Percentiles rank a stretch among this genome's conserved stretches.
Evolutionary conservation across 768 basidiomycete species (phyloP).

Genomic region (Hypholoma fasciculare): DNA sequence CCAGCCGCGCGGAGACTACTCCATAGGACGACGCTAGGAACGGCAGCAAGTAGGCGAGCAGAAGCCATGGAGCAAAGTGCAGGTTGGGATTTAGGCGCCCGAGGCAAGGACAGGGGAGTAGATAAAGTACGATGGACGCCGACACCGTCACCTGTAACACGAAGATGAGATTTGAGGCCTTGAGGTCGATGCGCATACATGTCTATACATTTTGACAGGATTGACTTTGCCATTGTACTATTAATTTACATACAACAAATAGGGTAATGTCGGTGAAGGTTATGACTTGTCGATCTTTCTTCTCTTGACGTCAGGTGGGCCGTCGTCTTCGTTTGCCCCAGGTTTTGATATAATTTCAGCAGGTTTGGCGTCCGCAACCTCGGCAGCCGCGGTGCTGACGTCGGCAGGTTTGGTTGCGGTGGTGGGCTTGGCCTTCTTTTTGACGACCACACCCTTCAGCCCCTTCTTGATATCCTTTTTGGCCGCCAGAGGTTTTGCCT

Average conservation of each 20-base stretch:
- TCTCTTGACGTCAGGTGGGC: constrained; percentile 53
- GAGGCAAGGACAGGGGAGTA: constrained; percentile 59
- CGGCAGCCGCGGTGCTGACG: too few relatives aligned
- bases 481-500: constrained; percentile 30
- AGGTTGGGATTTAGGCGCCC: constrained; percentile 51
- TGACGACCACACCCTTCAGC: constrained; percentile 79
- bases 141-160: constrained; percentile 49
- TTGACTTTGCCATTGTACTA: not conserved
- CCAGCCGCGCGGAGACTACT: constrained; percentile 83
- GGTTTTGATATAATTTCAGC: constrained; percentile 15
- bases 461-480: constrained; percentile 69
- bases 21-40: constrained; percentile 69
- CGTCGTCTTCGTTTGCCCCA: constrained; percentile 20
- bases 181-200: not conserved
- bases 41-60: constrained; percentile 59
- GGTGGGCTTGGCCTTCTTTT: constrained; percentile 61
- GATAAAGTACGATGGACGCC: constrained; percentile 78
- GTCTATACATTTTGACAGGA: not conserved
- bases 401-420: constrained; percentile 14
- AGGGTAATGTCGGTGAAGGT: not conserved
- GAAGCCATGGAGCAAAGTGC: constrained; percentile 65
- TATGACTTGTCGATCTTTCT: constrained; percentile 47
- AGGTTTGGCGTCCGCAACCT: constrained; percentile 8
- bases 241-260: not conserved
- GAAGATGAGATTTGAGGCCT: constrained; percentile 22